phyloP scores from a whole-genome alignment of 495 filamentous ascomycete genomes.

The Lindgomyces ingoldianus region DNA sequence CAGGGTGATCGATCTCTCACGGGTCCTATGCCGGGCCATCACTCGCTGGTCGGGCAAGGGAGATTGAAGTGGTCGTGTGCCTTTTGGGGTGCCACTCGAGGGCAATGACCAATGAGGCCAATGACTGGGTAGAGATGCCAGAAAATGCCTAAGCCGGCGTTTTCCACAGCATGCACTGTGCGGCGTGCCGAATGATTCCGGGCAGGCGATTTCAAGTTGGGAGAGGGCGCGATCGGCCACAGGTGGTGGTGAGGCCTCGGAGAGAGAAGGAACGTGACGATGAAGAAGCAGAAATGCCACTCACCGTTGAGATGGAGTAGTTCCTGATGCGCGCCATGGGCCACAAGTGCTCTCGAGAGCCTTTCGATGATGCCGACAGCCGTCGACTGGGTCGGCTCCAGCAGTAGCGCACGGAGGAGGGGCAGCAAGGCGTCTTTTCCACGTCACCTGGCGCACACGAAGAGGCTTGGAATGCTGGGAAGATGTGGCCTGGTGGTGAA shows the following conservation, averaged over 20 bases:
- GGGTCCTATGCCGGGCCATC: background rate
- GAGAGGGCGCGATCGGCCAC: background rate
- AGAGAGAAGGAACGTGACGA: background rate
- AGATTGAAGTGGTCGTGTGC: conserved; percentile 8
- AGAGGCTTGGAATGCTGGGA: too few species aligned
- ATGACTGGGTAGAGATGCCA: background rate
- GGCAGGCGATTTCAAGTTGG: too few species aligned
- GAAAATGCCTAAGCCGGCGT: conserved; percentile 18
- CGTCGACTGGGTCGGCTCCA: background rate
- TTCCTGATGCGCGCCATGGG: conserved; percentile 21
- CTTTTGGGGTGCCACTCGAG: background rate
- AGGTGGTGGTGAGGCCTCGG: conserved; percentile 7
- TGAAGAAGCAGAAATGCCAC: conserved; percentile 5
- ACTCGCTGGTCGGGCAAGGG: background rate
- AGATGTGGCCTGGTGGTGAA: too few species aligned
- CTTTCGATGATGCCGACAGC: too few species aligned
- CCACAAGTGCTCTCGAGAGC: background rate
- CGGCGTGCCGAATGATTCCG: conserved; percentile 16
- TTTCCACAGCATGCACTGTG: conserved; percentile 9
- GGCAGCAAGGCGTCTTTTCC: background rate
- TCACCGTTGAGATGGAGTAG: conserved; percentile 29
- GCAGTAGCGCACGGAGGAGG: background rate
- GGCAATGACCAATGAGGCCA: conserved; percentile 11
- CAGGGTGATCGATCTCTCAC: background rate
- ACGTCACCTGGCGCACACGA: too few species aligned